phyloP scores from a whole-genome alignment of 1,139 yeast species.

The Maudiozyma humilis region DNA sequence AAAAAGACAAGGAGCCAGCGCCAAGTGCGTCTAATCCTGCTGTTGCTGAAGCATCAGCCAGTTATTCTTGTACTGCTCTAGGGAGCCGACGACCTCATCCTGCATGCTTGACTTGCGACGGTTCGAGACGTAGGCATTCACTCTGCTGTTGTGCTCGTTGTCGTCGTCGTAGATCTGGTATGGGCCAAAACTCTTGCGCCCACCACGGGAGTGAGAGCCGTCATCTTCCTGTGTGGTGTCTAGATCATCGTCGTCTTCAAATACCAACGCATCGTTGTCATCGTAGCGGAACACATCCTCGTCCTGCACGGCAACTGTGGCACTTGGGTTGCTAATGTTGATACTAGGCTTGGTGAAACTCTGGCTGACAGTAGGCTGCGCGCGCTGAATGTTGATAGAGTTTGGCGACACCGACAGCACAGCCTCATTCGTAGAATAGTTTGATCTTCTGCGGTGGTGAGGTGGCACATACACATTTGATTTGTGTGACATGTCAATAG shows the following conservation, averaged over 20 bases:
- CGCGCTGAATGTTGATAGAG: constrained; percentile 12
- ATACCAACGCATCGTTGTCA: constrained; percentile 26
- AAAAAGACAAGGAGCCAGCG: no score
- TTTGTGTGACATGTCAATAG: constrained; percentile 17
- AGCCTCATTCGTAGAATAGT: constrained; percentile 19
- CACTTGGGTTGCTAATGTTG: constrained; percentile 17
- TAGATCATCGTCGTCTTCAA: constrained; percentile 29
- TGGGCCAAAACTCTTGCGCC: constrained; percentile 25
- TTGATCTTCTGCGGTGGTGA: constrained; percentile 37
- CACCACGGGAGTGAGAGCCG: constrained; percentile 11
- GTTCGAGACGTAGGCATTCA: constrained; percentile 6
- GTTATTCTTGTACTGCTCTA: constrained; percentile 32
- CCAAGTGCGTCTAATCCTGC: constrained; percentile 16
- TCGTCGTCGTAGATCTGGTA: constrained; percentile 21
- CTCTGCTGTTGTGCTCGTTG: constrained; percentile 6
- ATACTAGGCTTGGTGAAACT: constrained; percentile 10
- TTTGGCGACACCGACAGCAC: constrained; percentile 21
- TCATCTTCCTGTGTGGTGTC: constrained; percentile 7
- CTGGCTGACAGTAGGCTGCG: background rate
- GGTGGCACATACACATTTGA: constrained; percentile 39
- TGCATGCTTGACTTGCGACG: constrained; percentile 26
- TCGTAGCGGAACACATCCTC: constrained; percentile 26
- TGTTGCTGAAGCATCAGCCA: constrained; percentile 31
- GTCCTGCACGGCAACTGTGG: constrained; percentile 26
- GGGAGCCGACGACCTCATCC: constrained; percentile 30